Evolutionary conservation across 345 rosid species (phyloP).

Genomic region (Ceriops zippeliana): DNA sequence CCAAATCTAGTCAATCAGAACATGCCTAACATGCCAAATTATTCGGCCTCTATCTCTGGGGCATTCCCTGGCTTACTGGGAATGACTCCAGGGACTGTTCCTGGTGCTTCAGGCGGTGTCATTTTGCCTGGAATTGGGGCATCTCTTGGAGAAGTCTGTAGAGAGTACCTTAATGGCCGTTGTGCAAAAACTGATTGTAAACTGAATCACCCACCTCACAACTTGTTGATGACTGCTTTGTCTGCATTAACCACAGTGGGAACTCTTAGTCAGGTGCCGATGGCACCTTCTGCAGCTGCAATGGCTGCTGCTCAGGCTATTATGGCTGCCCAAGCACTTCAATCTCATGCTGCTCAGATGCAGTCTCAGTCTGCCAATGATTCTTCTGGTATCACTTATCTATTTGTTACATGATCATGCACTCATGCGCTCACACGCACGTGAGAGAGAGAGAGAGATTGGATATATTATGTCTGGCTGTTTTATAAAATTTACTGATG

Average conservation of each 20-base stretch:
- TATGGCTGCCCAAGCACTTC: conserved; percentile 99
- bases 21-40: conserved; percentile 99
- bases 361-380: conserved; percentile 66
- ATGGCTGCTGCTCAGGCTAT: conserved; percentile 99
- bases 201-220: conserved; percentile 88
- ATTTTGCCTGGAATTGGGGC: conserved; percentile 95
- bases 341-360: conserved; percentile 99
- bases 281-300: conserved; percentile 99
- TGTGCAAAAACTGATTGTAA: conserved; percentile 82
- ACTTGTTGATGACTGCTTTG: conserved; percentile 86
- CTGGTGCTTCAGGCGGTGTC: conserved; percentile 94
- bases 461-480: background rate
- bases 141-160: conserved; percentile 91
- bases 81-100: conserved; percentile 87
- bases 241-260: conserved; percentile 95
- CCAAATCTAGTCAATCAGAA: conserved; percentile 85
- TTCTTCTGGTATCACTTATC: conserved; percentile 47
- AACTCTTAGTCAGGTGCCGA: conserved; percentile 83
- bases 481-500: background rate
- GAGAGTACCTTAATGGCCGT: conserved; percentile 85
- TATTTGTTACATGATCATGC: background rate
- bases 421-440: background rate
- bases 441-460: too few relatives aligned
- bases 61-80: conserved; percentile 89
- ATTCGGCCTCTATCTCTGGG: conserved; percentile 91